Conservation (phyloP, 2,329 filamentous ascomycete genomes). For the Cytospora leucostoma region DNA sequence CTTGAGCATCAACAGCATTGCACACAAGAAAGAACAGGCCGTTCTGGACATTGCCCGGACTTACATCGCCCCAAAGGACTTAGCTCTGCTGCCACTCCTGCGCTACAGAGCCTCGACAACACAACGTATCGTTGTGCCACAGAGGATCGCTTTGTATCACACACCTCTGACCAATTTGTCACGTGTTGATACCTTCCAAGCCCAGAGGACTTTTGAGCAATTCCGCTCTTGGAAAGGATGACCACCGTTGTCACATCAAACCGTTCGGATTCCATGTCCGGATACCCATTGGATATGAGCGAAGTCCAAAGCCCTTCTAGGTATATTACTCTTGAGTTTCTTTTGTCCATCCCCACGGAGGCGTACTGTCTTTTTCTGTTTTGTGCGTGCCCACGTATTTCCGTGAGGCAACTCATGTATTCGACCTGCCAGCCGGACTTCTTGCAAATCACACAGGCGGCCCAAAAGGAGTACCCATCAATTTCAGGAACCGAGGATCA, state of each 20-base stretch:
- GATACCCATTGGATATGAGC: conserved; percentile 58
- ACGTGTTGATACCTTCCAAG: conserved; percentile 24
- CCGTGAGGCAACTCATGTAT: conserved; percentile 13
- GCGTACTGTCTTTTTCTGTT: conserved; percentile 41
- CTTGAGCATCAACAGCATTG: conserved; percentile 12
- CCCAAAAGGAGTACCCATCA: neutral
- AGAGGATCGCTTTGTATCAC: conserved; percentile 22
- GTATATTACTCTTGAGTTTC: conserved; percentile 55
- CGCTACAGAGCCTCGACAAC: conserved; percentile 12
- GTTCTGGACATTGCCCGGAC: conserved; percentile 24
- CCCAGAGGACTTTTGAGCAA: conserved; percentile 30
- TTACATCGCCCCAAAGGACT: conserved; percentile 18
- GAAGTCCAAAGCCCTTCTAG: conserved; percentile 62
- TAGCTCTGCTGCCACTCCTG: conserved; percentile 17
- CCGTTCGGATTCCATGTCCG: conserved; percentile 49
- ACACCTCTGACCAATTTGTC: conserved; percentile 21
- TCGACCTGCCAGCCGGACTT: conserved; percentile 33
- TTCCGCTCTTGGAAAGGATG: conserved; percentile 48
- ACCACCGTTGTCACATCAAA: conserved; percentile 51
- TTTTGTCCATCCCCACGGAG: conserved; percentile 50
- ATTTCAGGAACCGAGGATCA: neutral
- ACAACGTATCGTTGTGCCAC: conserved; percentile 25
- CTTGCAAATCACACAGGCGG: conserved; percentile 1
- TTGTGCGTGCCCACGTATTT: conserved; percentile 31
- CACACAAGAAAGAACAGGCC: conserved; percentile 26